A percentile compares a stretch with the other conserved stretches of the same genome.
phyloP scores from a whole-genome alignment of 345 rosid genomes.

The Noccaea caerulescens region DNA sequence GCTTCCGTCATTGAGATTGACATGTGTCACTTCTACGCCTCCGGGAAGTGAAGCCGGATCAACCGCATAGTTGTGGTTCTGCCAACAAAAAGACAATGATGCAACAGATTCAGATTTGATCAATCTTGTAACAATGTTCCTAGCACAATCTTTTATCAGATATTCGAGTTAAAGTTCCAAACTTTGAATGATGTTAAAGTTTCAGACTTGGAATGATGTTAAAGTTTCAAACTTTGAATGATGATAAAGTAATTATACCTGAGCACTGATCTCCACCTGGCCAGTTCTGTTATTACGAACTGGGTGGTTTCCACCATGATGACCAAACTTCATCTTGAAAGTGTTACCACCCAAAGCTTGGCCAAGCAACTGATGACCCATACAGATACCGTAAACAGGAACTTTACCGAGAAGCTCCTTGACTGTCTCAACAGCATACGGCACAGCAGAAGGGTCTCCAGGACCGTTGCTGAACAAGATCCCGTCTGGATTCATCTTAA shows the following conservation, averaged over 20 bases:
- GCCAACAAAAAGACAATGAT: conserved; percentile 21
- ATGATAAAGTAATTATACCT: conserved; percentile 50
- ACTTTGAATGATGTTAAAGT: conserved; percentile 1
- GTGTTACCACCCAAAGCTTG: conserved; percentile 97
- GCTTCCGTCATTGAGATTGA: conserved; percentile 94
- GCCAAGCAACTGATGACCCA: conserved; percentile 97
- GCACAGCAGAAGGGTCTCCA: conserved; percentile 97
- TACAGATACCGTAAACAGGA: conserved; percentile 96
- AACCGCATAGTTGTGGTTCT: conserved; percentile 97
- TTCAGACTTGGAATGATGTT: conserved; percentile 1
- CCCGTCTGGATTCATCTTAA: conserved; percentile 88
- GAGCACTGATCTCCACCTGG: conserved; percentile 93
- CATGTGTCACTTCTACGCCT: conserved; percentile 88
- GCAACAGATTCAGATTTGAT: conserved; percentile 15
- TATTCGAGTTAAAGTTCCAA: neutral
- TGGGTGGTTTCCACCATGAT: conserved; percentile 98
- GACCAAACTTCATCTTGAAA: conserved; percentile 97
- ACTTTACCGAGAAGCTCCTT: conserved; percentile 80
- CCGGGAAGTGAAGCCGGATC: conserved; percentile 86
- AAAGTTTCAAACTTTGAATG: neutral
- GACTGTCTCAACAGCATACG: conserved; percentile 89
- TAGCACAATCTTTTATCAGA: conserved; percentile 1
- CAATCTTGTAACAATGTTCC: conserved; percentile 16
- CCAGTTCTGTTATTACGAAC: conserved; percentile 69
- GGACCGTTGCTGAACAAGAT: conserved; percentile 99